A percentile compares a stretch with the other conserved stretches of the same genome.
Evolutionary conservation across 768 basidiomycete species (phyloP).

Genomic region (Sutorius australiensis): DNA sequence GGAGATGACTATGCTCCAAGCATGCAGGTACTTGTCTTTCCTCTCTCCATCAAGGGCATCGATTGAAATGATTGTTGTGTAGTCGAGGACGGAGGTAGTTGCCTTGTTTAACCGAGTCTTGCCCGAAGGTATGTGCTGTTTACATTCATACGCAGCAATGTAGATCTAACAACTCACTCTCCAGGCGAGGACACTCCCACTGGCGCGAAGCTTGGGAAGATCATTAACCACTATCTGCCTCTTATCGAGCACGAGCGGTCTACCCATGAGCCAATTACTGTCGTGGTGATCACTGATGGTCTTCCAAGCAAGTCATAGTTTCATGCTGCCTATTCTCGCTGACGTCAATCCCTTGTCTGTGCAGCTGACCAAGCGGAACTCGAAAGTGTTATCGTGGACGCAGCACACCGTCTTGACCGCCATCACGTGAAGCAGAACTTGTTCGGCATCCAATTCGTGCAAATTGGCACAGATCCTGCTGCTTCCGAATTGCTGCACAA

Average conservation of each 20-base stretch:
- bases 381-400: constrained; percentile 31
- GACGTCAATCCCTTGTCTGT: neutral
- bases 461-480: constrained; percentile 38
- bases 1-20: constrained; percentile 26
- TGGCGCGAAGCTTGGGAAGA: constrained; percentile 34
- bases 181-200: constrained; percentile 36
- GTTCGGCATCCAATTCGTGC: constrained; percentile 46
- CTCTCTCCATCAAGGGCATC: neutral
- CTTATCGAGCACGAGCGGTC: constrained; percentile 26
- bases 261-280: constrained; percentile 33
- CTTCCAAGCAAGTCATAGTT: constrained; percentile 35
- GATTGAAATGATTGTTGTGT: neutral
- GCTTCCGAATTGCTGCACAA: constrained; percentile 38
- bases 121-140: constrained; percentile 20
- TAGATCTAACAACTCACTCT: neutral
- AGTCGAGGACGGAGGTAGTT: constrained; percentile 22
- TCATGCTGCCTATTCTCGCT: neutral
- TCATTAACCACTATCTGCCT: constrained; percentile 37
- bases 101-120: constrained; percentile 25
- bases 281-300: constrained; percentile 39
- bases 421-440: constrained; percentile 33
- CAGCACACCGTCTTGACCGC: constrained; percentile 39
- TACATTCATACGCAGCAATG: neutral
- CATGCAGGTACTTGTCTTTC: constrained; percentile 18
- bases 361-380: constrained; percentile 29